Evolutionary conservation across 2,329 filamentous ascomycete species (phyloP).

Genomic region (Dactylellina haptotyla): DNA sequence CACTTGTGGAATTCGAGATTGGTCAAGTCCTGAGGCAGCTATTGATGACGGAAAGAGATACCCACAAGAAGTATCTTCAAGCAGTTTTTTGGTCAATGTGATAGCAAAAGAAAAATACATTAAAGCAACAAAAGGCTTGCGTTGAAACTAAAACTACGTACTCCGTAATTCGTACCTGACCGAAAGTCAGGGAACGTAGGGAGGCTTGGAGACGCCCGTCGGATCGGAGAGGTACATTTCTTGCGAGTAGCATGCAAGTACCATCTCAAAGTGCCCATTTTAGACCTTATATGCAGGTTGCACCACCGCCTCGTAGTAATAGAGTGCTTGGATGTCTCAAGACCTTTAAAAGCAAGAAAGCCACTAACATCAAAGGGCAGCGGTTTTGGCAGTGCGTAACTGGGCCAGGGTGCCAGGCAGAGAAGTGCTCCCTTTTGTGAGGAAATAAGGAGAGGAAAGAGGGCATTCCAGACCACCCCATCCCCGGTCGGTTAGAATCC

Average conservation of each 20-base stretch:
- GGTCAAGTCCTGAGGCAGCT: constrained; percentile 52
- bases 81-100: constrained; percentile 15
- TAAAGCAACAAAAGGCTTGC: not conserved
- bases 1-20: constrained; percentile 49
- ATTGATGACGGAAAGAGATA: constrained; percentile 42
- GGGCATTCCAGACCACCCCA: constrained; percentile 51
- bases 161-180: constrained; percentile 38
- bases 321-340: constrained; percentile 38
- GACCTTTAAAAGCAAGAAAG: constrained; percentile 40
- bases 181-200: constrained; percentile 46
- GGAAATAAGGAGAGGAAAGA: constrained; percentile 48
- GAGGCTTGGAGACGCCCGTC: constrained; percentile 42
- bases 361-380: constrained; percentile 10
- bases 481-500: constrained; percentile 52
- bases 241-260: constrained; percentile 17
- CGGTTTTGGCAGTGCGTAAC: constrained; percentile 39
- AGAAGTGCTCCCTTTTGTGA: constrained; percentile 38
- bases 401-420: constrained; percentile 17
- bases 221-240: constrained; percentile 16
- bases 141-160: constrained; percentile 9
- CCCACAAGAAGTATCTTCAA: constrained; percentile 45
- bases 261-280: constrained; percentile 27
- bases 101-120: constrained; percentile 1
- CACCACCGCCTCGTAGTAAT: constrained; percentile 39
- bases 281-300: constrained; percentile 39